Conservation (phyloP, 129 eudicot species). For the Artemisia argyi region DNA sequence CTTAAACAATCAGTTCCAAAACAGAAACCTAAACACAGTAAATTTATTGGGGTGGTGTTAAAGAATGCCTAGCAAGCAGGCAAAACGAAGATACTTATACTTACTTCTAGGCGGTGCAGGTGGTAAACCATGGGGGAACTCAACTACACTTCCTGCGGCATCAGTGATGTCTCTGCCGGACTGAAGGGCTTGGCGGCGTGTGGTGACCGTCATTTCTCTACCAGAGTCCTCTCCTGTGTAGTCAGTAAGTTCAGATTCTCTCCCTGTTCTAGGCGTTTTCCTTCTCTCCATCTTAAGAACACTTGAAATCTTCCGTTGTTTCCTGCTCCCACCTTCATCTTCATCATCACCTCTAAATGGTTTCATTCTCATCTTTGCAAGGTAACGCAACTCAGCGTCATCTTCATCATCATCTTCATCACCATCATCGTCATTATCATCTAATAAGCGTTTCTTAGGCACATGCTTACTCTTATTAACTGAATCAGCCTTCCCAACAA, state of each 20-base stretch:
- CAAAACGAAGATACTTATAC: conserved; percentile 17
- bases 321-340: conserved; percentile 43
- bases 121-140: conserved; percentile 86
- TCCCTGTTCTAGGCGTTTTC: conserved; percentile 39
- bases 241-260: conserved; percentile 37
- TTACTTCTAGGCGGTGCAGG: conserved; percentile 85
- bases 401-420: conserved; percentile 57
- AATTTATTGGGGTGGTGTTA: too few relatives aligned
- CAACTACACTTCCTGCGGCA: conserved; percentile 27
- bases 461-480: conserved; percentile 51
- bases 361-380: conserved; percentile 61
- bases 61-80: neutral
- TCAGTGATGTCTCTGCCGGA: conserved; percentile 39
- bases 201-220: conserved; percentile 61
- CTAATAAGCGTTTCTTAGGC: conserved; percentile 42
- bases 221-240: conserved; percentile 29
- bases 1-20: neutral
- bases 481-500: conserved; percentile 40
- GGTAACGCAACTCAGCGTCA: conserved; percentile 83
- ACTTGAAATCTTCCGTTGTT: conserved; percentile 40
- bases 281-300: conserved; percentile 34
- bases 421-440: conserved; percentile 48
- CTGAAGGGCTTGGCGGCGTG: conserved; percentile 68
- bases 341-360: conserved; percentile 36
- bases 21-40: too few relatives aligned